Conservation (phyloP, 495 filamentous ascomycete genomes). For the Penicillium mononematosum region DNA sequence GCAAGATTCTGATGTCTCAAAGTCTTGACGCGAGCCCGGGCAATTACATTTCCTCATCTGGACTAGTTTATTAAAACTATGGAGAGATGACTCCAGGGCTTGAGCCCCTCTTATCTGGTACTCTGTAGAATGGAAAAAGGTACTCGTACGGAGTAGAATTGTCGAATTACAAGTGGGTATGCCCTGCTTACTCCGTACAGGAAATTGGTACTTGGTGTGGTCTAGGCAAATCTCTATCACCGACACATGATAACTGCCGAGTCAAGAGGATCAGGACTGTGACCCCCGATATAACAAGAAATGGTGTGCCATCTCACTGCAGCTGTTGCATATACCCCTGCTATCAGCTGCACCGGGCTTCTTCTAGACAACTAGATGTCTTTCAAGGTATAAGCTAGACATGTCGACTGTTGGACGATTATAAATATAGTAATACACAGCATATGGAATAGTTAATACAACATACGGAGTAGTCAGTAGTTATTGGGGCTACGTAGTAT, state of each 20-base stretch:
- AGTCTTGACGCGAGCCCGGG: neutral
- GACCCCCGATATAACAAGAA: neutral
- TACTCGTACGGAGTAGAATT: too few species aligned
- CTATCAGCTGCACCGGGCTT: conserved; percentile 23
- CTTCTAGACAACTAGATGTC: conserved; percentile 7
- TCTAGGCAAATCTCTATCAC: conserved; percentile 1
- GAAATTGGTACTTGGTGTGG: neutral
- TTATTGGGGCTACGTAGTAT: too few species aligned
- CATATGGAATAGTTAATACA: too few species aligned
- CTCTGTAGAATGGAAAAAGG: neutral
- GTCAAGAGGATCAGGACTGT: neutral
- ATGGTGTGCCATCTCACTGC: conserved; percentile 29
- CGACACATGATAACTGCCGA: conserved; percentile 3
- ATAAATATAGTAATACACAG: neutral
- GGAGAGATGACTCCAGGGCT: neutral
- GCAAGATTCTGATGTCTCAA: conserved; percentile 1
- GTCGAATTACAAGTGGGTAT: too few species aligned
- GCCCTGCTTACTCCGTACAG: neutral
- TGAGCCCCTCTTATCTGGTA: conserved; percentile 1
- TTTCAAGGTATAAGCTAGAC: neutral
- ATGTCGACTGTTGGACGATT: neutral
- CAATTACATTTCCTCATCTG: conserved; percentile 1
- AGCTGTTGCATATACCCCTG: conserved; percentile 22
- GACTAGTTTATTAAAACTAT: neutral
- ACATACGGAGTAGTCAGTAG: too few species aligned